A percentile compares a stretch with the other conserved stretches of the same genome.
Evolutionary conservation across 352 stramenopile genomes (phyloP).

Genomic region (Thalassiosira pacifica): DNA sequence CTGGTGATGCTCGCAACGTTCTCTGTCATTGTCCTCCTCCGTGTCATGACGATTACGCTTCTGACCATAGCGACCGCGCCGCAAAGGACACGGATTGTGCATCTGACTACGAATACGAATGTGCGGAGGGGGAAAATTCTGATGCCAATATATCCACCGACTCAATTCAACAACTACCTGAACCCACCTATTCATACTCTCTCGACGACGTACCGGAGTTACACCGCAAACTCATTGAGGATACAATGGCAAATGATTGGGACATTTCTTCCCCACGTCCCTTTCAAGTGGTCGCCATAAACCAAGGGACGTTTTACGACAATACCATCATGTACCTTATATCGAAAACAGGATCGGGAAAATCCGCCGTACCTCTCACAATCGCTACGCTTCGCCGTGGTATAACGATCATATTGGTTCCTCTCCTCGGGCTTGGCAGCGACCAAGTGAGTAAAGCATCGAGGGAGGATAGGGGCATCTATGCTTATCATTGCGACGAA

Average conservation of each 20-base stretch:
- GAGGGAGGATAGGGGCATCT: background rate
- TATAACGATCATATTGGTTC: background rate
- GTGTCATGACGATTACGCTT: no score
- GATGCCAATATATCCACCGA: no score
- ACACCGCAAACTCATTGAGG: background rate
- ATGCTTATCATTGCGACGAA: background rate
- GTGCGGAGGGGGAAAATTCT: no score
- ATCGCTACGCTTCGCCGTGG: background rate
- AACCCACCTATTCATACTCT: background rate
- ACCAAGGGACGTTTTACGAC: background rate
- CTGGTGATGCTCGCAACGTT: no score
- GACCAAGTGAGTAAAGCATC: slow-evolving; percentile 3
- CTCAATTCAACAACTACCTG: background rate
- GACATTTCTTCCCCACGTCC: background rate
- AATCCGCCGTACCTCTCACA: background rate
- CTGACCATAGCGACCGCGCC: no score
- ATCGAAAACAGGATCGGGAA: slow-evolving; percentile 1
- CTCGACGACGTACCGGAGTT: background rate
- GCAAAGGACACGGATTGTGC: no score
- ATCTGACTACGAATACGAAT: no score
- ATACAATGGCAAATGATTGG: background rate
- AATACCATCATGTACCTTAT: background rate
- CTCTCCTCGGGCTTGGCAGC: background rate
- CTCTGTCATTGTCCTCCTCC: no score
- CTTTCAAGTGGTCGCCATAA: background rate